Percentiles rank a stretch among this genome's conserved stretches.
Conservation (phyloP, 768 basidiomycete species). For the Hypholoma fasciculare region DNA sequence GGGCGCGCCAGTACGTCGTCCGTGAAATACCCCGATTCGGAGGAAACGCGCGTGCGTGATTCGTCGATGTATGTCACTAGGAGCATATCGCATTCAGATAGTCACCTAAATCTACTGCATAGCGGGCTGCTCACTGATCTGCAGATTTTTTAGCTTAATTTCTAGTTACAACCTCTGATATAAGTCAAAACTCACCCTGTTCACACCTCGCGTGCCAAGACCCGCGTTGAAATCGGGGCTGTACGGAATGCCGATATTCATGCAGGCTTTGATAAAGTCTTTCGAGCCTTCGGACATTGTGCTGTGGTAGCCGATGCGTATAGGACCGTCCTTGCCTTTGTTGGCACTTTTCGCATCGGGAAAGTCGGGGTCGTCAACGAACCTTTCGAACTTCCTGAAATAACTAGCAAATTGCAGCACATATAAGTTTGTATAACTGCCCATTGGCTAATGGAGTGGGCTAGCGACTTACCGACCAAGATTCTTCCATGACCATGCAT, state of each 20-base stretch:
- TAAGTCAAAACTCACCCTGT: slow-evolving; percentile 39
- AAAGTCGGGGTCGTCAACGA: slow-evolving; percentile 42
- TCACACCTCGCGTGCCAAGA: slow-evolving; percentile 53
- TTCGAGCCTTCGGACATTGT: slow-evolving; percentile 36
- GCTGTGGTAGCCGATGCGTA: slow-evolving; percentile 53
- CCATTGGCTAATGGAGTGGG: too few species aligned
- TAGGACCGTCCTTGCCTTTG: slow-evolving; percentile 51
- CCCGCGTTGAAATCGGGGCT: slow-evolving; percentile 53
- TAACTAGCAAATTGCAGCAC: slow-evolving; percentile 26
- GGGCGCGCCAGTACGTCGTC: slow-evolving; percentile 54
- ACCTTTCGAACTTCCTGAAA: slow-evolving; percentile 65
- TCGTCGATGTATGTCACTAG: slow-evolving; percentile 67
- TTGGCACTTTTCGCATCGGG: slow-evolving; percentile 44
- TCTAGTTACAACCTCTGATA: not conserved
- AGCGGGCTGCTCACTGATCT: slow-evolving; percentile 28
- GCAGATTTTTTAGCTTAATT: not conserved
- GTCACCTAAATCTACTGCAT: not conserved
- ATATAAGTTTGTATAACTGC: too few species aligned
- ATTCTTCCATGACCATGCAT: slow-evolving; percentile 60
- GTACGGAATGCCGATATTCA: slow-evolving; percentile 49
- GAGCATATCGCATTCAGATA: not conserved
- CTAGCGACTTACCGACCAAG: slow-evolving; percentile 43
- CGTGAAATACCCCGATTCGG: slow-evolving; percentile 66
- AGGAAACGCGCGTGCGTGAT: slow-evolving; percentile 49
- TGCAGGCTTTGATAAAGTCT: slow-evolving; percentile 53